Percentiles rank a stretch among this genome's conserved stretches.
Evolutionary conservation across 106 monocot species (phyloP).

Genomic region (Platanthera zijinensis): DNA sequence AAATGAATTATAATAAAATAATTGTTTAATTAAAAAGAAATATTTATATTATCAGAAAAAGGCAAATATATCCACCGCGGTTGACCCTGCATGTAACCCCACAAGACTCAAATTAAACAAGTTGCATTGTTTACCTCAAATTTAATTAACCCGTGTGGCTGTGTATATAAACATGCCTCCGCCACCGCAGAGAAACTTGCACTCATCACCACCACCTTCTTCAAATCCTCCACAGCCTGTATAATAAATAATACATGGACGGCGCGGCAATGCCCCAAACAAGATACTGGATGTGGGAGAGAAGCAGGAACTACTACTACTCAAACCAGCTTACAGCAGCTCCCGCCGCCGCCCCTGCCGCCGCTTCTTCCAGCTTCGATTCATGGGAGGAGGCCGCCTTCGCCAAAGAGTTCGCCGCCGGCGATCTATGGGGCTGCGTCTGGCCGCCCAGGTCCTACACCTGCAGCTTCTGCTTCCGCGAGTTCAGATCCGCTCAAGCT

Average conservation of each 20-base stretch:
- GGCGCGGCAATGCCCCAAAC: slow-evolving; percentile 37
- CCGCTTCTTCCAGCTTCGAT: slow-evolving; percentile 9
- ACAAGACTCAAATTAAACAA: no score
- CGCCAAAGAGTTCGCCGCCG: slow-evolving; percentile 40
- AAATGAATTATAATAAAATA: no score
- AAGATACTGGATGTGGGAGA: slow-evolving; percentile 44
- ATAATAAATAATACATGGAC: slow-evolving; percentile 4
- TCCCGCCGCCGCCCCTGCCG: neutral
- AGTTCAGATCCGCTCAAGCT: slow-evolving; percentile 37
- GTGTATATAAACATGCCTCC: no score
- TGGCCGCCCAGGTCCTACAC: slow-evolving; percentile 75
- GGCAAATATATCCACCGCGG: no score
- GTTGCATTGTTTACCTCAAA: no score
- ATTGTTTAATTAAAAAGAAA: no score
- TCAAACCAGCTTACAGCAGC: slow-evolving; percentile 1
- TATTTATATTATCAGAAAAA: no score
- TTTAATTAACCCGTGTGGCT: no score
- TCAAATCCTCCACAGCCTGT: no score
- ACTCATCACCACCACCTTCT: no score
- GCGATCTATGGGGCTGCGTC: slow-evolving; percentile 36
- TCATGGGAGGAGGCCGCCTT: slow-evolving; percentile 66
- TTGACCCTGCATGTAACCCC: no score
- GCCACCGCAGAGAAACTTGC: no score
- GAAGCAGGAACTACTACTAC: slow-evolving; percentile 14
- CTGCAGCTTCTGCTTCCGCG: slow-evolving; percentile 65